Evolutionary conservation across 2,329 filamentous ascomycete species (phyloP), one percentile per base, ranked within the genome.

Genomic region (Nannizzia gypsea): DNA sequence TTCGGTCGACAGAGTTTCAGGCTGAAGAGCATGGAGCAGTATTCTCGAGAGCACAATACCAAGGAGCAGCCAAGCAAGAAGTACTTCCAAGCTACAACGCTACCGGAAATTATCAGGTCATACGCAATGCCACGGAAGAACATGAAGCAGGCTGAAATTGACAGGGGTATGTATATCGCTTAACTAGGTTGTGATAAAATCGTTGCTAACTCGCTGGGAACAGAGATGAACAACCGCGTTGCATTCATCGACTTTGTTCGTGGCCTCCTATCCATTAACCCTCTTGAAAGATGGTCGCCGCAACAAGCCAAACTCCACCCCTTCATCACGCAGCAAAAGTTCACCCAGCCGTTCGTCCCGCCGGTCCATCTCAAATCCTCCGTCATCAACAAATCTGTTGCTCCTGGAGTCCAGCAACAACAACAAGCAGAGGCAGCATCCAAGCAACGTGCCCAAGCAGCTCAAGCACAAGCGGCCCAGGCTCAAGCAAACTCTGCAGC

Each of bases 51-150:
- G 71, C 93, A 96, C 71, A 88, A 88, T 61, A 93, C 90, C 38
- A 99, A 99, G 73, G 93, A 99, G 74, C 93, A 97, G 73, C 93
- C 93, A 22, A 99, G 93, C 83, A 99, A 99, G 80, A 97, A 97
- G 76, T 99, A 99, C 74, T 99, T 99, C 77, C 89, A 92, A 67
- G 90, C 91, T 38, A 96, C 85, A 44, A 95, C 90, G 1, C 77
- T 99, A 58, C 92, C 92, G 3, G 93, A 99, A 66, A 99, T 99
- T 64, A 97, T 99, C 76, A 90, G 95, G 71, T 90, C 89, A 60
- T 99, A 99, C 71, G 88, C 93, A 4, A 96, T 99, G 92, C 93
- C 93, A 55, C 83, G 93, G 69, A 99, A 99, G 78, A 96, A 96
- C 70, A 99, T 99, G 93, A 99, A 99, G 78, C 90, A 88, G 72